A percentile compares a stretch with the other conserved stretches of the same genome.
These are phyloP conservation scores for Fusarium protoensiforme DNA, from an alignment of 2,329 filamentous ascomycete genomes.

Conservation along the genomic window DNA sequence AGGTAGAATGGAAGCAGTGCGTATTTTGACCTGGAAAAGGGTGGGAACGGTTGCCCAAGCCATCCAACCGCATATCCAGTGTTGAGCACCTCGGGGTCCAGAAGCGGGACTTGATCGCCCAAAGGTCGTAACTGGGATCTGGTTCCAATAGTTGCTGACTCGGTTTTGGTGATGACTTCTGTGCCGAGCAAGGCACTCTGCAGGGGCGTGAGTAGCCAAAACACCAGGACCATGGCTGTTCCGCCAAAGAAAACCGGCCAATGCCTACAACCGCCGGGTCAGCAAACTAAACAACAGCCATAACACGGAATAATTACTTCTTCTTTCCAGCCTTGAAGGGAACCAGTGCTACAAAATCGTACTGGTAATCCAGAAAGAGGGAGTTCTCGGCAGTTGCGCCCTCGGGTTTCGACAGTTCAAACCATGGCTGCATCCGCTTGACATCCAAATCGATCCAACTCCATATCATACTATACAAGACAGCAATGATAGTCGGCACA, in stretches of 20 bases:
- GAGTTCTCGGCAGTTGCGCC: conserved; percentile 60
- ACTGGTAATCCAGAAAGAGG: conserved; percentile 64
- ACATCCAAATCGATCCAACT: conserved; percentile 69
- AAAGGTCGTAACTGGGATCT: conserved; percentile 30
- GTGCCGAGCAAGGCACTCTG: conserved; percentile 66
- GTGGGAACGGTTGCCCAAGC: conserved; percentile 56
- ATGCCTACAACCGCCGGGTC: too few relatives aligned
- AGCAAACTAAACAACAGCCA: too few relatives aligned
- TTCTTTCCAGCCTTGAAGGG: conserved; percentile 45
- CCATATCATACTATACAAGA: conserved; percentile 67
- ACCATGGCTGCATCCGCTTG: conserved; percentile 69
- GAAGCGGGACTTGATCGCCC: too few relatives aligned
- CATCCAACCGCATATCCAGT: conserved; percentile 58
- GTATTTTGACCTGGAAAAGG: conserved; percentile 56
- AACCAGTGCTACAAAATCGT: conserved; percentile 48
- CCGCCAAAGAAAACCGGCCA: conserved; percentile 64
- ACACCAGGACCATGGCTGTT: conserved; percentile 60
- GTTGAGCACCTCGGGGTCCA: conserved; percentile 54
- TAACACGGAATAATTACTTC: conserved; percentile 37
- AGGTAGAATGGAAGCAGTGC: conserved; percentile 57
- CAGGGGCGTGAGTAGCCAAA: conserved; percentile 65
- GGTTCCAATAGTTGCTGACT: neutral
- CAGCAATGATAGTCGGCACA: conserved; percentile 63
- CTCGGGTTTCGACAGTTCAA: conserved; percentile 60
- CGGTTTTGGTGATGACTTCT: conserved; percentile 38